Evolutionary conservation across 176 grass and related monocot species (phyloP), one percentile per base, ranked within the genome.

Genomic region (Aegilops umbellulata): DNA sequence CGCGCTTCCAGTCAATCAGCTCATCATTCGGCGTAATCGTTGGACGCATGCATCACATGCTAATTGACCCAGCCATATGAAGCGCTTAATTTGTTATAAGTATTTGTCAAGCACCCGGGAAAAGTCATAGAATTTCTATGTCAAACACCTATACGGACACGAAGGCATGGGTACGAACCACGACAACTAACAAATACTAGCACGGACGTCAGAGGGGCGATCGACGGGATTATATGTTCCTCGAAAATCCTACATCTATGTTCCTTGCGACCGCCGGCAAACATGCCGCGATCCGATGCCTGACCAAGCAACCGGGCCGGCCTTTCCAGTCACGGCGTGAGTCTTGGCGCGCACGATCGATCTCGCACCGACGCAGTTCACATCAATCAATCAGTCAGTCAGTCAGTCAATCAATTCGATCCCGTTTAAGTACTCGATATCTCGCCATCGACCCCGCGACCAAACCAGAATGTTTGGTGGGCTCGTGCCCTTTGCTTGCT

Each of bases 231-330:
- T n/a, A n/a, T n/a, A n/a, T n/a, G n/a, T n/a, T n/a, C n/a, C n/a
- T n/a, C n/a, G n/a, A n/a, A n/a, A n/a, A n/a, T n/a, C n/a, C n/a
- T n/a, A n/a, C n/a, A n/a, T 8, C 2, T 36, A 61, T 22, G 46
- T 86, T 84, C 34, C 89, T 69, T 84, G 35, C 34, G 46, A 87
- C 87, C 60, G 66, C 68, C 76, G 85, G 60, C 80, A 80, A 76
- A 76, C 38, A 61, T 10, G n/a, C 67, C 55, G n/a, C 68, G 76
- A 91, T 67, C 74, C 46, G 89, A 87, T 30, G 89, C 60, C 29
- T 44, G 66, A 74, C 80, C 74, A 29, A 75, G 22, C 46, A 4
- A 19, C 69, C 25, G 2, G n/a, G 13, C 10, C 4, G 13, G 36
- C 69, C 12, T 44, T 73, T 41, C 14, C 61, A 64, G 31, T 8